phyloP scores from a whole-genome alignment of 1,284 basidiomycete species.

The Exsudoporus floridanus region DNA sequence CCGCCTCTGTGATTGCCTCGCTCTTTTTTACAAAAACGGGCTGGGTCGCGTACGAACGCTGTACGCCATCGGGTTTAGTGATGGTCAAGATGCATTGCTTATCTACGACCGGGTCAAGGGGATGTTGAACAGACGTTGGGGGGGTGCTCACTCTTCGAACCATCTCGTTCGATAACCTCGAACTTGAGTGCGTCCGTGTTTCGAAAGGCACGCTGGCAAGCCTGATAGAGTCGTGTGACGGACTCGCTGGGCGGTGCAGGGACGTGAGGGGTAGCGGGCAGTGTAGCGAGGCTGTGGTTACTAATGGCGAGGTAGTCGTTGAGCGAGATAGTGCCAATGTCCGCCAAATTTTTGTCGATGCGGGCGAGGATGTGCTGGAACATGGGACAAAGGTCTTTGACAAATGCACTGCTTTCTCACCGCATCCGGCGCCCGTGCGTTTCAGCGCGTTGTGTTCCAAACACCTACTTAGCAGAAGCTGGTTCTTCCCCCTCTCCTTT shows the following conservation, averaged over 20 bases:
- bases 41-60: conserved; percentile 52
- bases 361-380: conserved; percentile 5
- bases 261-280: background rate
- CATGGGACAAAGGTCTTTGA: background rate
- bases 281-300: background rate
- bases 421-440: too few species aligned
- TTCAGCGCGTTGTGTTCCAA: background rate
- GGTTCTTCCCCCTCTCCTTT: background rate
- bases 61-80: conserved; percentile 49
- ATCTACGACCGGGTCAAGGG: conserved; percentile 33
- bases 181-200: conserved; percentile 40
- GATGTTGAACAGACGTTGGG: background rate
- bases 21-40: conserved; percentile 41
- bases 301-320: conserved; percentile 26
- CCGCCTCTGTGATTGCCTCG: conserved; percentile 53
- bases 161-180: conserved; percentile 43
- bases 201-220: conserved; percentile 45
- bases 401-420: background rate
- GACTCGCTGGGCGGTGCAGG: background rate
- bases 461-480: background rate
- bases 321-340: conserved; percentile 26
- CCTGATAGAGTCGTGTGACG: conserved; percentile 41
- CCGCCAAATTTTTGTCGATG: conserved; percentile 18
- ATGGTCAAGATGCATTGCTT: conserved; percentile 61
- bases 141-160: conserved; percentile 33